Evolutionary conservation across 2,329 filamentous ascomycete species (phyloP), one percentile per base, ranked within the genome.

Genomic region (Fusarium abutilonis): DNA sequence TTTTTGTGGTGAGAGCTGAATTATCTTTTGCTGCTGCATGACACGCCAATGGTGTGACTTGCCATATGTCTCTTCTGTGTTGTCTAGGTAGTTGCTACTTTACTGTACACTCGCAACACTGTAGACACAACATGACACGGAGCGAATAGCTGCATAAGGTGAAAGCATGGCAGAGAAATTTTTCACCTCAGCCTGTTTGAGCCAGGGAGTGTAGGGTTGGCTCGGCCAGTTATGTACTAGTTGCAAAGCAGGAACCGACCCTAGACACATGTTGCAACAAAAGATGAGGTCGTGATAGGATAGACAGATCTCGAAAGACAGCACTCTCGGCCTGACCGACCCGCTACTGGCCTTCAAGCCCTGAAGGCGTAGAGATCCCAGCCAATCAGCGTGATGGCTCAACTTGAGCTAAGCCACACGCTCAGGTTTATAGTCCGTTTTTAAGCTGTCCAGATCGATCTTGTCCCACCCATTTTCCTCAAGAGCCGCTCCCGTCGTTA

Each of bases 11-110:
- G 45, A 63, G 43, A 32, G 47, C 46, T 43, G 38, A 54, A 58
- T 53, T 51, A 44, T 54, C 40, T 46, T 45, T 38, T 36, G 28
- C 43, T 36, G 35, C 69, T 61, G 61, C 56, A 69, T 69, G 68
- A 70, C 56, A 68, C 38, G 42, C 32, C 29, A 35, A 64, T 70
- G 66, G 64, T 55, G 56, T 69, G 68, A 70, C 63, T 45, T 28
- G 39, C 39, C 59, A 62, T 56, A 52, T 51, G 57, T 59, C 21
- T 39, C 32, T 41, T 48, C 44, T 36, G n/a, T 17, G 49, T 40
- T 32, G 40, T 42, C 50, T 48, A 49, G n/a, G n/a, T n/a, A n/a
- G n/a, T n/a, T n/a, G n/a, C n/a, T n/a, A n/a, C n/a, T n/a, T 40
- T 39, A 52, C 52, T 51, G 48, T 29, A 39, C 47, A 52, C 50